Evolutionary conservation across 306 rosid genomes (phyloP).

Genomic region (Malus orientalis): DNA sequence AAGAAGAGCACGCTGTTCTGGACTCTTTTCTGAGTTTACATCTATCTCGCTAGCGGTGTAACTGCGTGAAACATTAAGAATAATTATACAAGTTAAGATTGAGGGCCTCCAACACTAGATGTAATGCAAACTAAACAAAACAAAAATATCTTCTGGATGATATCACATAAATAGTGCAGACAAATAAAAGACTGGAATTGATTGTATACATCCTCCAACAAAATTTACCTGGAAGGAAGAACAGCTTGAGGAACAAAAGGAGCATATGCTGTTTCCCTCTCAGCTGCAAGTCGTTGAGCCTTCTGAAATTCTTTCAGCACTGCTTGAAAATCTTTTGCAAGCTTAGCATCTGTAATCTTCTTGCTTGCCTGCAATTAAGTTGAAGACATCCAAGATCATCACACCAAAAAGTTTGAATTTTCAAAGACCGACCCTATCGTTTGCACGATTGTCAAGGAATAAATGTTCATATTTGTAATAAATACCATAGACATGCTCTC

Average conservation of each 20-base stretch:
- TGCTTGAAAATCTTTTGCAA: conserved; percentile 92
- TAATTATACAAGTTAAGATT: neutral
- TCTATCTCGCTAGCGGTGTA: conserved; percentile 58
- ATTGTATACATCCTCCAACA: neutral
- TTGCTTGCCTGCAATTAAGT: conserved; percentile 59
- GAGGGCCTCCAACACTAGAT: neutral
- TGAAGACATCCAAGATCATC: conserved; percentile 4
- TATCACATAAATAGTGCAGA: neutral
- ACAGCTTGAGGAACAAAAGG: conserved; percentile 74
- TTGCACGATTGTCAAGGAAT: too few relatives aligned
- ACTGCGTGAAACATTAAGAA: conserved; percentile 33
- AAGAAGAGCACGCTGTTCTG: conserved; percentile 78
- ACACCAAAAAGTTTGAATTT: neutral
- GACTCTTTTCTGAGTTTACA: conserved; percentile 40
- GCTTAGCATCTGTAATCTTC: conserved; percentile 94
- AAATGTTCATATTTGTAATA: too few relatives aligned
- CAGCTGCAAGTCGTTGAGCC: conserved; percentile 95
- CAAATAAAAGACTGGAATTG: neutral
- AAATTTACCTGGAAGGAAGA: conserved; percentile 62
- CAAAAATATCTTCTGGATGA: neutral
- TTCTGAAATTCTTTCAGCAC: conserved; percentile 93
- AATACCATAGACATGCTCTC: neutral
- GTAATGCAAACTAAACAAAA: neutral
- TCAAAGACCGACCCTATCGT: neutral
- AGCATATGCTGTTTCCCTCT: conserved; percentile 89